Evolutionary conservation across 2,329 filamentous ascomycete genomes (phyloP).

Genomic region (Hypoxylon sp.): DNA sequence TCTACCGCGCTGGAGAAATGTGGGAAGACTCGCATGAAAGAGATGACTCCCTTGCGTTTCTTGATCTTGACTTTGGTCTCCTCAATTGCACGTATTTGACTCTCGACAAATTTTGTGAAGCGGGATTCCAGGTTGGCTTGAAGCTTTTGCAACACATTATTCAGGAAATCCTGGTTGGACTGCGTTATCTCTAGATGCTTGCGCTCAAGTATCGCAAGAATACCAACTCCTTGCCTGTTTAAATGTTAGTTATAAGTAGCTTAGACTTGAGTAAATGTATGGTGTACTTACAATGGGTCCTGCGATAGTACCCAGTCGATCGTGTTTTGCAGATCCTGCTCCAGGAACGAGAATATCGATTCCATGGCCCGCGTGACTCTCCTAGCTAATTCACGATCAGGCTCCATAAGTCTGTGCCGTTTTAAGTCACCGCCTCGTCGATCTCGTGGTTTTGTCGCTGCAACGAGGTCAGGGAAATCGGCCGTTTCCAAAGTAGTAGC

Average conservation of each 20-base stretch:
- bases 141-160: constrained; percentile 82
- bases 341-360: constrained; percentile 86
- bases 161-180: constrained; percentile 92
- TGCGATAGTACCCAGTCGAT: constrained; percentile 86
- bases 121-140: constrained; percentile 80
- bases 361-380: constrained; percentile 91
- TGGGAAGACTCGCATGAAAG: constrained; percentile 94
- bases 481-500: constrained; percentile 84
- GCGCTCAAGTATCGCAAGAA: constrained; percentile 84
- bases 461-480: constrained; percentile 88
- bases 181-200: constrained; percentile 85
- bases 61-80: constrained; percentile 99
- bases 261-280: neutral
- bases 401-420: constrained; percentile 84
- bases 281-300: constrained; percentile 80
- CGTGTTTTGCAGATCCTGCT: constrained; percentile 81
- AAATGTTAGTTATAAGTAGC: constrained; percentile 43
- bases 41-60: constrained; percentile 96
- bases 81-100: constrained; percentile 95
- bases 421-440: constrained; percentile 81
- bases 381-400: constrained; percentile 87
- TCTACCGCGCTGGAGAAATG: constrained; percentile 86
- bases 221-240: constrained; percentile 85
- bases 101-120: constrained; percentile 91
- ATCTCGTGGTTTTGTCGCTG: constrained; percentile 73